Percentiles rank a stretch among this genome's conserved stretches.
Evolutionary conservation across 768 basidiomycete species (phyloP).

Genomic region (Pleurotus pulmonarius): DNA sequence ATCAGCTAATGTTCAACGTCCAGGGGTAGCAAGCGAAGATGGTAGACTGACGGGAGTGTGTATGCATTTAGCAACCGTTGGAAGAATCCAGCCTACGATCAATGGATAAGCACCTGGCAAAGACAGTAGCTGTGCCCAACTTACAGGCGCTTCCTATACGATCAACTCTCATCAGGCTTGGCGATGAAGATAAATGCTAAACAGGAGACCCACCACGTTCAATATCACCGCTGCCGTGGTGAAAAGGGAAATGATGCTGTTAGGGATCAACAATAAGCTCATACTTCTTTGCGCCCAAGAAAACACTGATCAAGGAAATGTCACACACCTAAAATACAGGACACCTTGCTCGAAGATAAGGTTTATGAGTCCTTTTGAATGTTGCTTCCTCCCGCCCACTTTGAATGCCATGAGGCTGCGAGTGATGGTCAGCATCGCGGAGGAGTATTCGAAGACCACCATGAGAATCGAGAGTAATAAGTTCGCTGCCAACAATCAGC

Average conservation of each 20-base stretch:
- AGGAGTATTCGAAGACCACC: constrained; percentile 22
- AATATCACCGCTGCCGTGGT: constrained; percentile 21
- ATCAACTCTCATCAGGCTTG: not conserved
- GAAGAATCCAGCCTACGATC: constrained; percentile 20
- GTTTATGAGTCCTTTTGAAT: constrained; percentile 17
- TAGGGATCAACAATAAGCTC: too few species aligned
- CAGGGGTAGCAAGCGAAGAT: not conserved
- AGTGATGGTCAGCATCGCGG: constrained; percentile 19
- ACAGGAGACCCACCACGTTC: constrained; percentile 17
- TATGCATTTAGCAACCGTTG: constrained; percentile 12
- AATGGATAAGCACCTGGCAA: not conserved
- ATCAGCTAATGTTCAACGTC: not conserved
- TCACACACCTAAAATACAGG: constrained; percentile 23
- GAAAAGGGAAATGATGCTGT: constrained; percentile 19
- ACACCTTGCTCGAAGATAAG: constrained; percentile 25
- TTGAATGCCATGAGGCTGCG: constrained; percentile 21
- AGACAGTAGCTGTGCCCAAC: not conserved
- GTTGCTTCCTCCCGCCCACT: constrained; percentile 13
- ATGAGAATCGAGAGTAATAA: constrained; percentile 24
- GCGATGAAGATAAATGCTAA: not conserved
- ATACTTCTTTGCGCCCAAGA: not conserved
- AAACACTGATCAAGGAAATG: not conserved
- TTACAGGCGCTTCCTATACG: constrained; percentile 17
- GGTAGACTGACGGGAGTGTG: not conserved
- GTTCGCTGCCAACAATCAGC: constrained; percentile 12